phyloP scores from a whole-genome alignment of 352 stramenopile genomes.

The Globisporangium barbulae region DNA sequence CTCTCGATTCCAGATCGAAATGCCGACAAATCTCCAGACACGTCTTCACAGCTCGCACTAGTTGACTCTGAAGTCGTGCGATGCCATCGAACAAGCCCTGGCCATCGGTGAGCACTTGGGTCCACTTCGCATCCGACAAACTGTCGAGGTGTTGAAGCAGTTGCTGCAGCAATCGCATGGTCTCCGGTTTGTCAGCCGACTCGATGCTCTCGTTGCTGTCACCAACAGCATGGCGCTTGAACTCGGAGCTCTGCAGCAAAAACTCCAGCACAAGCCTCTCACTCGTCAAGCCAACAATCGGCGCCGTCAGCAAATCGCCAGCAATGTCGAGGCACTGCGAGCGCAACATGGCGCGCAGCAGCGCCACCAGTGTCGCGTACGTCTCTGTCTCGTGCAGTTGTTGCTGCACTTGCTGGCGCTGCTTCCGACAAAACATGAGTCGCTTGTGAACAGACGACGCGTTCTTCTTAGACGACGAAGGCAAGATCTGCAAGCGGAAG shows the following conservation, averaged over 20 bases:
- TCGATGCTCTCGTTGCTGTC: not conserved
- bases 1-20: conserved; percentile 5
- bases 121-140: conserved; percentile 6
- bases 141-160: conserved; percentile 8
- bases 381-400: conserved; percentile 23
- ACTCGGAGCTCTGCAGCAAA: conserved; percentile 9
- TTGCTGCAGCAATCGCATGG: conserved; percentile 3
- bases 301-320: conserved; percentile 17
- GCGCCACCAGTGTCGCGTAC: conserved; percentile 26
- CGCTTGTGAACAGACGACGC: conserved; percentile 9
- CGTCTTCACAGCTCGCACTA: not conserved
- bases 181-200: not conserved
- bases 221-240: not conserved
- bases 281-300: conserved; percentile 26
- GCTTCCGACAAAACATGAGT: conserved; percentile 22
- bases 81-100: not conserved
- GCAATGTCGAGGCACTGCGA: conserved; percentile 15
- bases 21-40: not conserved
- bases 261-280: conserved; percentile 31
- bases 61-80: not conserved
- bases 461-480: not conserved
- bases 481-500: conserved; percentile 30
- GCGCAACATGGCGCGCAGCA: conserved; percentile 31
- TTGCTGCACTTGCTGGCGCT: conserved; percentile 12
- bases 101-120: not conserved